A percentile compares a stretch with the other conserved stretches of the same genome.
Conservation (phyloP, 208 protist genomes). For the Wallacemonas sp. region DNA sequence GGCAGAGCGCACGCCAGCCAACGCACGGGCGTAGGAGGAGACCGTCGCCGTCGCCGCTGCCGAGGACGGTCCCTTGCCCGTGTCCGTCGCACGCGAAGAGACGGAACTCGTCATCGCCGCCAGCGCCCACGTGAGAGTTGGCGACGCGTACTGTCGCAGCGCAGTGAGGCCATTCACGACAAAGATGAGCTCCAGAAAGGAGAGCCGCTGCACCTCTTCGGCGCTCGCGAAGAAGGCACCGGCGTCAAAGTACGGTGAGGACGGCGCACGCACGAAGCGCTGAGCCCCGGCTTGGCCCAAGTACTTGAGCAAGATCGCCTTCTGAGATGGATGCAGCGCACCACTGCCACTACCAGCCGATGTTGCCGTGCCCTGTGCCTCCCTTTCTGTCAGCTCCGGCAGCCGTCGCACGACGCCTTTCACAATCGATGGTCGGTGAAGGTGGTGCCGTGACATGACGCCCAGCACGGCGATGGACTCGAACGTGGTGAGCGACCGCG, state of each 20-base stretch:
- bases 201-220: slow-evolving; percentile 38
- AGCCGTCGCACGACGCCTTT: slow-evolving; percentile 32
- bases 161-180: slow-evolving; percentile 53
- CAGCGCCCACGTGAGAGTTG: slow-evolving; percentile 31
- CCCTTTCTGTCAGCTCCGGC: slow-evolving; percentile 25
- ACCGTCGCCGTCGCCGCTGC: background rate
- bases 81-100: background rate
- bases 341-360: no score
- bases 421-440: slow-evolving; percentile 37
- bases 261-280: slow-evolving; percentile 42
- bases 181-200: slow-evolving; percentile 43
- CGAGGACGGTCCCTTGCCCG: background rate
- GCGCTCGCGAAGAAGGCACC: slow-evolving; percentile 31
- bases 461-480: slow-evolving; percentile 47
- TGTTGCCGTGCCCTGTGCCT: no score
- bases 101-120: slow-evolving; percentile 12
- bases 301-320: slow-evolving; percentile 51
- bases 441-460: slow-evolving; percentile 57
- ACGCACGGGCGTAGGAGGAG: background rate
- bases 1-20: slow-evolving; percentile 26
- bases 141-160: slow-evolving; percentile 55
- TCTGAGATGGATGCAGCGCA: slow-evolving; percentile 29
- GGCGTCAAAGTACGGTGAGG: slow-evolving; percentile 13
- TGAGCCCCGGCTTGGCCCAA: slow-evolving; percentile 48
- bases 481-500: slow-evolving; percentile 37